Evolutionary conservation across 2,329 filamentous ascomycete genomes (phyloP).

Genomic region (Fusarium sp.): DNA sequence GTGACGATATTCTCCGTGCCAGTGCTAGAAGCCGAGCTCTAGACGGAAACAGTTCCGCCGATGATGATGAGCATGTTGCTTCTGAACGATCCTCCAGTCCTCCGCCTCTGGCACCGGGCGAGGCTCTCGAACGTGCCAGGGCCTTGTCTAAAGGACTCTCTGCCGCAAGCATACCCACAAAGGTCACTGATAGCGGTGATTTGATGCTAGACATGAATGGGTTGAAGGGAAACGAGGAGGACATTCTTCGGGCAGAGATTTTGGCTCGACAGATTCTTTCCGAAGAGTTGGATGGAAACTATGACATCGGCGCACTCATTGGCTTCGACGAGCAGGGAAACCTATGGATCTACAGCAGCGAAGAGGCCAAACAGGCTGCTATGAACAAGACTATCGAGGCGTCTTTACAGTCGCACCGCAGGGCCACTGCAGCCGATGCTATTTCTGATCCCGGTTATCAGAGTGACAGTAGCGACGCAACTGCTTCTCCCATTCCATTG

Average conservation of each 20-base stretch:
- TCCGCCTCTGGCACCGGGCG: conserved; percentile 72
- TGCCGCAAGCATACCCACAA: conserved; percentile 88
- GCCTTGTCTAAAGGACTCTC: conserved; percentile 87
- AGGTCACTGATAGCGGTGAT: conserved; percentile 91
- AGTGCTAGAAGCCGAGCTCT: conserved; percentile 51
- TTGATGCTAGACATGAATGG: conserved; percentile 98
- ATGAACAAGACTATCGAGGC: conserved; percentile 69
- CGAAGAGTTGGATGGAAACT: conserved; percentile 92
- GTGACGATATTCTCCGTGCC: conserved; percentile 62
- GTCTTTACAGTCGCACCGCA: conserved; percentile 54
- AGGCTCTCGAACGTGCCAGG: conserved; percentile 84
- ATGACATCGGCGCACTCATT: conserved; percentile 94
- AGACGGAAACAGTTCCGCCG: conserved; percentile 49
- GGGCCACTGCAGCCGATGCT: conserved; percentile 75
- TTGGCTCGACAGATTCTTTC: conserved; percentile 90
- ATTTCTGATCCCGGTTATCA: conserved; percentile 94
- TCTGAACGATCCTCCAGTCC: conserved; percentile 78
- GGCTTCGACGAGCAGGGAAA: conserved; percentile 96
- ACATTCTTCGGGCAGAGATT: conserved; percentile 90
- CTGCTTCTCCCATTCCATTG: conserved; percentile 55
- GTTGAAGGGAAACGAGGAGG: conserved; percentile 93
- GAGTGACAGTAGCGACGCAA: conserved; percentile 79
- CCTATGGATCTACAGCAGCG: conserved; percentile 99
- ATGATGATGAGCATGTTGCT: conserved; percentile 47
- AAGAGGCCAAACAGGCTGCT: conserved; percentile 91